Percentiles rank a stretch among this genome's conserved stretches.
Conservation (phyloP, 169 alveolate genomes). For the Toxoplasma gondii region DNA sequence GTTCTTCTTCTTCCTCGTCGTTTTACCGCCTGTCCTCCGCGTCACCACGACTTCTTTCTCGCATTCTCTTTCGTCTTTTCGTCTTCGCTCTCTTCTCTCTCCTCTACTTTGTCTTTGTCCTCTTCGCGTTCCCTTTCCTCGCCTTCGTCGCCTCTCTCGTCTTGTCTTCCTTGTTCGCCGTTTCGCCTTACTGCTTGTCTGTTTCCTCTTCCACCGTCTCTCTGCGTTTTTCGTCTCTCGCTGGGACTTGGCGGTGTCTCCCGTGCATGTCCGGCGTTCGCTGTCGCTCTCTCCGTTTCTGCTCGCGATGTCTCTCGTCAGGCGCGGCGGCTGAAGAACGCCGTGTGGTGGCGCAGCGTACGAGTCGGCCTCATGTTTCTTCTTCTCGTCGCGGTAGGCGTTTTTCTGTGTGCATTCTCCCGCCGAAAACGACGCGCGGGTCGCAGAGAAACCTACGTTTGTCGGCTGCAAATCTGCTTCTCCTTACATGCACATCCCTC, state of each 20-base stretch:
- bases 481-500: too few species aligned
- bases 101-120: neutral
- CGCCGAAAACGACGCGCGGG: neutral
- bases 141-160: neutral
- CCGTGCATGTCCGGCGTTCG: neutral
- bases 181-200: neutral
- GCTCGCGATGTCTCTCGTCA: neutral
- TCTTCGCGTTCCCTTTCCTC: neutral
- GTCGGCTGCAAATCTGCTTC: too few species aligned
- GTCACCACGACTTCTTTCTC: neutral
- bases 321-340: slow-evolving; percentile 62
- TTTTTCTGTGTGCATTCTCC: neutral
- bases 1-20: too few species aligned
- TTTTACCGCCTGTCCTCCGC: neutral
- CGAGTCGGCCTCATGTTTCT: slow-evolving; percentile 27
- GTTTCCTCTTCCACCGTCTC: neutral
- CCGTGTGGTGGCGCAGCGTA: slow-evolving; percentile 63
- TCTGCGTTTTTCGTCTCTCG: too few species aligned
- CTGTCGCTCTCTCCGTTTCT: neutral
- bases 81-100: neutral
- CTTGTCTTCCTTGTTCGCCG: neutral
- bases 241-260: neutral
- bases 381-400: slow-evolving; percentile 6
- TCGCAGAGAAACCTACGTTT: neutral
- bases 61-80: neutral